These are phyloP conservation scores for Fomitopsis pulvina DNA, from an alignment of 768 basidiomycete species.

Conservation along the genomic window DNA sequence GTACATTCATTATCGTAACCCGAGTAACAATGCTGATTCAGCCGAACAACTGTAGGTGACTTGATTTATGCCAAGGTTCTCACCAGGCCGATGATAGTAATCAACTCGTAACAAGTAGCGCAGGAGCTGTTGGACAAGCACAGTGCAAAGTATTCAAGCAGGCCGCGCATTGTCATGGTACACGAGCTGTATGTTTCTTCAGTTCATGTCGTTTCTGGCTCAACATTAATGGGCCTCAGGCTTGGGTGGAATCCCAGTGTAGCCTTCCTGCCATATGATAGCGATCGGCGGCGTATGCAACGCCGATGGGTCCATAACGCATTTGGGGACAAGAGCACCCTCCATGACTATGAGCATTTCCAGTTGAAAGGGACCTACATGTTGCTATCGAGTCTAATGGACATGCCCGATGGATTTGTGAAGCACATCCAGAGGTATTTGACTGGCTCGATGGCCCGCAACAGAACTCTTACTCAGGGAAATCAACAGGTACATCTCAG, in stretches of 20 bases:
- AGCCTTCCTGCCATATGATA: conserved; percentile 10
- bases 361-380: conserved; percentile 9
- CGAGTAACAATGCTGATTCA: too few species aligned
- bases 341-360: conserved; percentile 4
- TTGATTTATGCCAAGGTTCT: conserved; percentile 11
- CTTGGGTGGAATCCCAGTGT: background rate
- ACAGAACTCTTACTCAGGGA: background rate
- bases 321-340: conserved; percentile 3
- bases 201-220: background rate
- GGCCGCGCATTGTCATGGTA: conserved; percentile 15
- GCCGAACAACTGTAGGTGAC: too few species aligned
- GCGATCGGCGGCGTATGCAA: conserved; percentile 14
- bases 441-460: background rate
- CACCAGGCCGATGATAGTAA: conserved; percentile 11
- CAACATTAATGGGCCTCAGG: background rate
- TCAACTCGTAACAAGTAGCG: conserved; percentile 19
- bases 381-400: conserved; percentile 4
- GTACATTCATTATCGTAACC: too few species aligned
- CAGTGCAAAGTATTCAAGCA: conserved; percentile 20
- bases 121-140: conserved; percentile 22
- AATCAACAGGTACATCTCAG: conserved; percentile 22
- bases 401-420: background rate
- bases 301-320: conserved; percentile 14
- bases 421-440: background rate
- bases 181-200: conserved; percentile 16